A percentile compares a stretch with the other conserved stretches of the same genome.
These are phyloP conservation scores for Sanghuangporus sanghuang DNA, from an alignment of 1,284 basidiomycete genomes.

Conservation along the genomic window DNA sequence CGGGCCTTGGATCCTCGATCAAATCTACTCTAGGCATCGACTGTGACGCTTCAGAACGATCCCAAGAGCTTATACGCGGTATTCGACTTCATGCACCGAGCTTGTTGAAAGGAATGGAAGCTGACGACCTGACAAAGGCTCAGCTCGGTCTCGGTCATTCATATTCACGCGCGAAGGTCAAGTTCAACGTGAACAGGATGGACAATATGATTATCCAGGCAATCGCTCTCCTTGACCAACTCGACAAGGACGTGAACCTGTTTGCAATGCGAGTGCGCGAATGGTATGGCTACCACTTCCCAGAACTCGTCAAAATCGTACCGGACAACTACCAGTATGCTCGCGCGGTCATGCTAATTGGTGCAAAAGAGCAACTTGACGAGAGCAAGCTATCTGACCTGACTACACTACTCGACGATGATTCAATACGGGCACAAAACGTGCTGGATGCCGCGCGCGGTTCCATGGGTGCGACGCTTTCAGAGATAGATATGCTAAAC, in stretches of 20 bases:
- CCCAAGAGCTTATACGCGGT: slow-evolving; percentile 89
- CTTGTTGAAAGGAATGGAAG: slow-evolving; percentile 85
- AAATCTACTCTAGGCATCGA: slow-evolving; percentile 73
- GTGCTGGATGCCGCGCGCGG: slow-evolving; percentile 91
- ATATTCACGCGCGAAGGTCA: slow-evolving; percentile 96
- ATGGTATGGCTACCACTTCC: slow-evolving; percentile 99
- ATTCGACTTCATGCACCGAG: slow-evolving; percentile 91
- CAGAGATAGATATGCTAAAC: slow-evolving; percentile 95
- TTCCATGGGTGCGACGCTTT: slow-evolving; percentile 93
- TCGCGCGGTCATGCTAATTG: slow-evolving; percentile 82
- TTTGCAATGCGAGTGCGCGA: slow-evolving; percentile 98
- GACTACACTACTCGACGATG: slow-evolving; percentile 81
- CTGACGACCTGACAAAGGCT: slow-evolving; percentile 87
- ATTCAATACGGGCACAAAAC: slow-evolving; percentile 86
- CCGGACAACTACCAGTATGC: slow-evolving; percentile 97
- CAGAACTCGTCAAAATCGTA: slow-evolving; percentile 92
- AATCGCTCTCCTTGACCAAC: slow-evolving; percentile 95
- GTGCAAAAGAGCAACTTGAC: slow-evolving; percentile 77
- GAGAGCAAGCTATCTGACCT: slow-evolving; percentile 82
- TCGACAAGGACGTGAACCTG: slow-evolving; percentile 99
- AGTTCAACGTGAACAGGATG: slow-evolving; percentile 99
- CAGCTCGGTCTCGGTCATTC: slow-evolving; percentile 97
- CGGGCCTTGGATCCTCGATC: slow-evolving; percentile 76
- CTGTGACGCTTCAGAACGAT: slow-evolving; percentile 85
- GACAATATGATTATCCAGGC: slow-evolving; percentile 99